A percentile compares a stretch with the other conserved stretches of the same genome.
Conservation (phyloP, 139 green algal genomes). For the Chlamydomonas sp. region DNA sequence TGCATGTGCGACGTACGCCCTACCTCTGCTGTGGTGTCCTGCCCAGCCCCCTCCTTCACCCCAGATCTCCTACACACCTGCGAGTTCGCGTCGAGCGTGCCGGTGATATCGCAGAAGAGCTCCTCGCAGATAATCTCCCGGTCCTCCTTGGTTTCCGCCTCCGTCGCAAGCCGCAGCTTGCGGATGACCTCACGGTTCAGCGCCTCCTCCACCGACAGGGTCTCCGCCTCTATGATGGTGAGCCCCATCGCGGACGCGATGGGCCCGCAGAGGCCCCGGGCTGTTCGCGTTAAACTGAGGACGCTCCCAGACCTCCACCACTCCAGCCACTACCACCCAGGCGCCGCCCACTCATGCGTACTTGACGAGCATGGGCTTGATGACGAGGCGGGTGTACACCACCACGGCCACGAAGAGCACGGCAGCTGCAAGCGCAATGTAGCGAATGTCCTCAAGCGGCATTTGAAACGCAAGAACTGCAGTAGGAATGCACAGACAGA, state of each 20-base stretch:
- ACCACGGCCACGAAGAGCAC: slow-evolving; percentile 24
- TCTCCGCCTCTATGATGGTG: slow-evolving; percentile 10
- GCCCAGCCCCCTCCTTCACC: no score
- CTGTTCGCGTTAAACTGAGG: no score
- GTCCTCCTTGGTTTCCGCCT: slow-evolving; percentile 65
- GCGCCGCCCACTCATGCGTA: slow-evolving; percentile 26
- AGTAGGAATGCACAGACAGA: no score
- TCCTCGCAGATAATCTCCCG: slow-evolving; percentile 67
- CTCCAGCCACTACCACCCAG: not conserved
- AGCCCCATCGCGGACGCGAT: not conserved
- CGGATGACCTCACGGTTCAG: slow-evolving; percentile 54
- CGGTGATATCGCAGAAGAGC: slow-evolving; percentile 77
- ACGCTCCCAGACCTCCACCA: not conserved
- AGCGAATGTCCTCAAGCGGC: slow-evolving; percentile 5
- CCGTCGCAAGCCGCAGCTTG: slow-evolving; percentile 45
- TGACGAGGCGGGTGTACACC: slow-evolving; percentile 36
- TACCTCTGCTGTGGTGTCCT: no score
- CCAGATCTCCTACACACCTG: slow-evolving; percentile 22
- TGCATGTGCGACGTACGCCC: no score
- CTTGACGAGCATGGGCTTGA: slow-evolving; percentile 26
- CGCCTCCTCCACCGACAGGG: slow-evolving; percentile 25
- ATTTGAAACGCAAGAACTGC: no score
- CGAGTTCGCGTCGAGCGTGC: slow-evolving; percentile 47
- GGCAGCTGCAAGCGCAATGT: slow-evolving; percentile 7
- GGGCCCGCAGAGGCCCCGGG: no score